Conservation (phyloP, 2,329 filamentous ascomycete genomes). For the Didymellaceae sp. region DNA sequence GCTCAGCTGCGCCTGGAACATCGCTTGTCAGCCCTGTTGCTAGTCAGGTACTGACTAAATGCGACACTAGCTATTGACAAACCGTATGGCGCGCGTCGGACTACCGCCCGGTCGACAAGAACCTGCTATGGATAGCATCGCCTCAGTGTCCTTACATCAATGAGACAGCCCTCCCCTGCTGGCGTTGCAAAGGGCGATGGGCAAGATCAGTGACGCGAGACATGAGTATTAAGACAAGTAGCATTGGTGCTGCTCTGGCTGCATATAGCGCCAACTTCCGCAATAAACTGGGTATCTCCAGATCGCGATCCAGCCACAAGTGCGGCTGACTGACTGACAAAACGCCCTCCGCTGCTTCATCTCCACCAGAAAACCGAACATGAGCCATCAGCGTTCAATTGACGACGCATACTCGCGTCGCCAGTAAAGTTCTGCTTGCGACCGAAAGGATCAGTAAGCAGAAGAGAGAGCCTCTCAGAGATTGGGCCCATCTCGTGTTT, state of each 20-base stretch:
- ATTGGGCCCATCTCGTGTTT: conserved; percentile 45
- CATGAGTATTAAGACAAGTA: background rate
- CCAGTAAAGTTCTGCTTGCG: conserved; percentile 34
- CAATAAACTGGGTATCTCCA: background rate
- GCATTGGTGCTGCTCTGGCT: background rate
- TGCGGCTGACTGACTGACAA: background rate
- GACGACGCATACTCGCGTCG: conserved; percentile 35
- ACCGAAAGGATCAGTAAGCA: conserved; percentile 47
- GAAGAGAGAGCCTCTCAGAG: conserved; percentile 41
- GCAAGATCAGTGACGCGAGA: background rate
- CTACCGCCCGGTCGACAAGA: conserved; percentile 7
- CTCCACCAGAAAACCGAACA: conserved; percentile 46
- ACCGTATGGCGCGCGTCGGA: conserved; percentile 6
- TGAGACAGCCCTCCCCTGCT: background rate
- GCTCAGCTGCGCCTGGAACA: conserved; percentile 3
- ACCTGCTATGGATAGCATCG: conserved; percentile 5
- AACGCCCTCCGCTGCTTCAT: conserved; percentile 19
- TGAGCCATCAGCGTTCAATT: conserved; percentile 43
- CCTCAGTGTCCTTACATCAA: background rate
- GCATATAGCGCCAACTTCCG: background rate
- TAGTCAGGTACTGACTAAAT: conserved; percentile 16
- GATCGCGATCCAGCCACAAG: background rate
- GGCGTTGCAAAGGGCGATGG: background rate
- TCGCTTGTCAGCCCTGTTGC: conserved; percentile 2
- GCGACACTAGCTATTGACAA: conserved; percentile 1